Base-by-base conservation (phyloP, 2,329 filamentous ascomycete genomes). In the Sphaerulina populicola region DNA sequence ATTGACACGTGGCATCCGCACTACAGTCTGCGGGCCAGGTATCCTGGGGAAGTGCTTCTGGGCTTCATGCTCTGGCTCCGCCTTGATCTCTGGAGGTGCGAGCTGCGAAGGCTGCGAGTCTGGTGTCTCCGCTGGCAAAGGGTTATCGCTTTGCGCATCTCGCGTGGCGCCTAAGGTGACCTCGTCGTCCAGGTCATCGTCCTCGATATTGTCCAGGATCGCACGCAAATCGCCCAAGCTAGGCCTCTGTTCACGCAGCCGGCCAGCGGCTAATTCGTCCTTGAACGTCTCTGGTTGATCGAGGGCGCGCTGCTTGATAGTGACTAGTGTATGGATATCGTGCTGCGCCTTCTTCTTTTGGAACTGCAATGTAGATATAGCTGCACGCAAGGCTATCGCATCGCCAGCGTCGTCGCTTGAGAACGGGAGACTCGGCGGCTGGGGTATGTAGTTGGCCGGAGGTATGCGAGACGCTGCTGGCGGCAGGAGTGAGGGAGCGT, bases 1-100 rank as follows among this genome's bases (percentile, higher is more conserved):
- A 72, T 96, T 95, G 64, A 97, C 83, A 7, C 88, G 85, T 7
- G 91, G 91, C 71, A 84, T 88, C 37, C 90, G 82, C 23, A 94
- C 83, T 0, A 97, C 74, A 60, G 86, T 86, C 68, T 96, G 91
- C 6, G 86, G 81, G 11, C 77, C 78, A 0, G 90, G 90, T 11
- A 96, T 78, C 14, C 71, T 72, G 2, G 79, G 73, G 72, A 89
- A 89, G 8, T 47, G 53, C 21, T 40, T 45, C 23, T 18, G 45
- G 21, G 30, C 18, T 9, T 11, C 9, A 11, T 33, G 18, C 43
- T 44, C 21, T 12, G 45, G 7, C 6, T 39, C 39, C 29, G 35
- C 36, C 23, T 44, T 29, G 11, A 38, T 23, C 33, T 44, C 6
- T 37, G 29, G 15, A 18, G 21, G 23, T 31, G 47, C 9, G 31